A percentile compares a stretch with the other conserved stretches of the same genome.
phyloP scores from a whole-genome alignment of 2,329 filamentous ascomycete genomes.

The Lecanicillium sp. region DNA sequence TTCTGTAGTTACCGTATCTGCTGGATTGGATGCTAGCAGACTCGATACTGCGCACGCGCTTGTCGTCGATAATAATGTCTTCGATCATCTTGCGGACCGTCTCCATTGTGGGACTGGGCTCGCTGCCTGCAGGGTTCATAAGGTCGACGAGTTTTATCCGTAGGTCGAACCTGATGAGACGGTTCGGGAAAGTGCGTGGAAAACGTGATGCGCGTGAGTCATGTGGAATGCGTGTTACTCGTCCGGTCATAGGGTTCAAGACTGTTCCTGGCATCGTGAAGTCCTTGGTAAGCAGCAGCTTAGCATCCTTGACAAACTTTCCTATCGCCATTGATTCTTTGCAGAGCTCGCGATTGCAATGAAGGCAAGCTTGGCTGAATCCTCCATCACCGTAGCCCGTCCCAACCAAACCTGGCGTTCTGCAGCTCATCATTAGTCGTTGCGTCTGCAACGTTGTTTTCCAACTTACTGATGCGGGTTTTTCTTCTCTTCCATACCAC shows the following conservation, averaged over 20 bases:
- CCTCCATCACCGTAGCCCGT: slow-evolving; percentile 53
- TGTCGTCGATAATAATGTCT: slow-evolving; percentile 27
- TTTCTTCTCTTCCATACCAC: slow-evolving; percentile 23
- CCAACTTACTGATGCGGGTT: not conserved
- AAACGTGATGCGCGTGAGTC: slow-evolving; percentile 10
- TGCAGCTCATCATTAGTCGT: too few species aligned
- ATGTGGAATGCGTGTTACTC: slow-evolving; percentile 28
- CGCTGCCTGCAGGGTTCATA: slow-evolving; percentile 19
- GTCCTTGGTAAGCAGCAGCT: slow-evolving; percentile 34
- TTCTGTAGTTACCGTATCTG: too few species aligned
- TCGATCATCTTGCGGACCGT: slow-evolving; percentile 45
- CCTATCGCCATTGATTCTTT: slow-evolving; percentile 50
- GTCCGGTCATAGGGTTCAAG: slow-evolving; percentile 44
- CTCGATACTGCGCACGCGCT: slow-evolving; percentile 33
- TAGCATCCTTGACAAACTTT: slow-evolving; percentile 53
- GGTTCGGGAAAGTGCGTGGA: slow-evolving; percentile 48
- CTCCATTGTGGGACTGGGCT: slow-evolving; percentile 35
- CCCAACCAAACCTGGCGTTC: slow-evolving; percentile 31
- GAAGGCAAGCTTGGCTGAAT: slow-evolving; percentile 41
- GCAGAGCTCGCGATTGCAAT: slow-evolving; percentile 42
- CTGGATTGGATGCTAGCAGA: slow-evolving; percentile 8
- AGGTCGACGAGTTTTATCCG: slow-evolving; percentile 32
- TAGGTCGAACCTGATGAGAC: slow-evolving; percentile 41
- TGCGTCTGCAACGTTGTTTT: too few species aligned
- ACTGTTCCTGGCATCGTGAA: slow-evolving; percentile 62